Evolutionary conservation across 257 asterid genomes (phyloP), one percentile per base, ranked within the genome.

Genomic region (Scutellaria minor): DNA sequence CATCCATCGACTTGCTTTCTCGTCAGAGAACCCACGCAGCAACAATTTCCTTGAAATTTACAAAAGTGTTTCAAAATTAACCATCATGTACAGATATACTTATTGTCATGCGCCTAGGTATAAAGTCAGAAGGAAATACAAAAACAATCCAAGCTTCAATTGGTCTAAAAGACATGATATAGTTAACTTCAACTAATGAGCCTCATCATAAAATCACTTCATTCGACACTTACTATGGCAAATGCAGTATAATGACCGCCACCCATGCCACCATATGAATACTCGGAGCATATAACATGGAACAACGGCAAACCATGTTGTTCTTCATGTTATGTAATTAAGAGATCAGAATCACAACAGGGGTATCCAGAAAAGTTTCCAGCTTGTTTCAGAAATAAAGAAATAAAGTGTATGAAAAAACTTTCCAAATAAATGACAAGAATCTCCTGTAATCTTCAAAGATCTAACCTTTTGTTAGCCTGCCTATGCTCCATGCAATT

Each of bases 381-480:
- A 88, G 79, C 81, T 88, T 82, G 85, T 76, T 76, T 86, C 66
- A 75, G 75, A 59, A 22, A 80, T 73, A 76, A 73, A 75, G 75
- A 59, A 22, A 80, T 73, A 76, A 73, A 64, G 64, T 77, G 77
- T 76, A 82, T 14, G 87, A 86, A 75, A 18, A 89, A 90, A 85
- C 96, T 82, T 77, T 85, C 81, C 46, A 83, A 77, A 81, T 79
- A 89, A 80, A 88, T 77, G 69, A 84, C 83, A 66, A 87, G 76
- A 59, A 82, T 85, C 74, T 85, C 86, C 2, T 87, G 92, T 64
- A 88, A 81, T 73, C 92, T 84, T 87, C 90, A 88, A 8, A 88
- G 84, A 75, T 86, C 91, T 54, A 90, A 75, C 81, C 84, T 87
- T 61, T 84, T 83, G 81, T 71, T 81, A 12, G 91, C 93, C 70